A percentile compares a stretch with the other conserved stretches of the same genome.
Conservation (phyloP, 306 rosid genomes). For the Cucurbita pepo region DNA sequence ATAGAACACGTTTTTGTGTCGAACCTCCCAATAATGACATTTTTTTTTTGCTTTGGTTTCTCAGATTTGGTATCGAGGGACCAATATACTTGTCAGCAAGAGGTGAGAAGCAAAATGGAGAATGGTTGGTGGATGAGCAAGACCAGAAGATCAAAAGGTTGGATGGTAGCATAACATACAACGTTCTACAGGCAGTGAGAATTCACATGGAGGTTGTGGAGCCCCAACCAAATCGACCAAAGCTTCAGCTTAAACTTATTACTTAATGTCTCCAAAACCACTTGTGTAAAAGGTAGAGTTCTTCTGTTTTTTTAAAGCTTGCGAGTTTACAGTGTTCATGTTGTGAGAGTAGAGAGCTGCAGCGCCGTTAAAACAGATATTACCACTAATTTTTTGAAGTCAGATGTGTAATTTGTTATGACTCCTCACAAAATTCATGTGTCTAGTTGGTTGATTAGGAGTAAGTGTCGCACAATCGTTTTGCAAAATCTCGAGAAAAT, state of each 20-base stretch:
- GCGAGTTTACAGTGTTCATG: neutral
- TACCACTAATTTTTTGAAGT: too few relatives aligned
- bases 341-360: neutral
- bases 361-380: too few relatives aligned
- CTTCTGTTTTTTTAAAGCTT: neutral
- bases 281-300: neutral
- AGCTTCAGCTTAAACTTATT: constrained; percentile 63
- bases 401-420: too few relatives aligned
- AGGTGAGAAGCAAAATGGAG: constrained; percentile 68
- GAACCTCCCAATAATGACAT: neutral
- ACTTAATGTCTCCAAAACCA: constrained; percentile 6
- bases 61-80: constrained; percentile 88
- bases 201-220: constrained; percentile 92
- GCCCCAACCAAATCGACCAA: constrained; percentile 87
- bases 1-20: neutral
- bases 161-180: constrained; percentile 68
- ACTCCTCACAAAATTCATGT: too few relatives aligned
- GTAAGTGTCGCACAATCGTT: too few relatives aligned
- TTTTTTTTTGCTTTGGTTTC: neutral
- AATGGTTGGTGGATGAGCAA: constrained; percentile 77
- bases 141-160: constrained; percentile 73
- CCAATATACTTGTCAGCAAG: constrained; percentile 59
- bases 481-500: too few relatives aligned
- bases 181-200: constrained; percentile 45
- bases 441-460: too few relatives aligned